Evolutionary conservation across 768 basidiomycete genomes (phyloP).

Genomic region (Pisolithus microcarpus): DNA sequence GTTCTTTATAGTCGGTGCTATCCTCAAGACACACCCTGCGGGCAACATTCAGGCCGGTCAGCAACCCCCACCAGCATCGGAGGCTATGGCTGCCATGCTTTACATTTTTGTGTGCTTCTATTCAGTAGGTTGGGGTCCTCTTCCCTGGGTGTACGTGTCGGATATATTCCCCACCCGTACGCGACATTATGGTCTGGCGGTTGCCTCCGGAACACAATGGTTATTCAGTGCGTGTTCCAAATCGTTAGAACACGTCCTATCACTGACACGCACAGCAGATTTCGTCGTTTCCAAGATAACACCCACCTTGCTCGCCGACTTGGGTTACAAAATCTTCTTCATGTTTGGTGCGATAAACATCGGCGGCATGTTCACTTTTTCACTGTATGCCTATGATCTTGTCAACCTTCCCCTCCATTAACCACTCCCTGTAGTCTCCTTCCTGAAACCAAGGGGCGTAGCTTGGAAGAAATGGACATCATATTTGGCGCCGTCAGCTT

Average conservation of each 20-base stretch:
- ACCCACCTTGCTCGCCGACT: conserved; percentile 46
- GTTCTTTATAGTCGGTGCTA: conserved; percentile 81
- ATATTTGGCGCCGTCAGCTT: conserved; percentile 51
- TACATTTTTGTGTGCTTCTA: conserved; percentile 88
- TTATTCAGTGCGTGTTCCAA: conserved; percentile 52
- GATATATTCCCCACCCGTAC: conserved; percentile 87
- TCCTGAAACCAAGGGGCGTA: conserved; percentile 56
- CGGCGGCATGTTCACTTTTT: conserved; percentile 59
- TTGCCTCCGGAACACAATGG: conserved; percentile 77
- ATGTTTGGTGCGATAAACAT: conserved; percentile 31
- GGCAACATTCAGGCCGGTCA: conserved; percentile 32
- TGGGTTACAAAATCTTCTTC: conserved; percentile 63
- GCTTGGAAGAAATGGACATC: conserved; percentile 50
- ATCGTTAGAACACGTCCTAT: conserved; percentile 22
- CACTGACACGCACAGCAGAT: conserved; percentile 34
- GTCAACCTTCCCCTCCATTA: no score
- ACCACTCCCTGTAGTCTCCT: conserved; percentile 33
- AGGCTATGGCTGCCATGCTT: conserved; percentile 81
- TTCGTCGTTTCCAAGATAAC: conserved; percentile 66
- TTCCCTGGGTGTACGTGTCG: conserved; percentile 60
- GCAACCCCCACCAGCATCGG: conserved; percentile 38
- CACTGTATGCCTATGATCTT: conserved; percentile 39
- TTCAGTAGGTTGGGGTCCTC: conserved; percentile 80
- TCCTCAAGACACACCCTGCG: conserved; percentile 69
- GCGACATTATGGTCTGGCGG: conserved; percentile 69